Conservation (phyloP, 345 rosid genomes). For the Punica granatum region DNA sequence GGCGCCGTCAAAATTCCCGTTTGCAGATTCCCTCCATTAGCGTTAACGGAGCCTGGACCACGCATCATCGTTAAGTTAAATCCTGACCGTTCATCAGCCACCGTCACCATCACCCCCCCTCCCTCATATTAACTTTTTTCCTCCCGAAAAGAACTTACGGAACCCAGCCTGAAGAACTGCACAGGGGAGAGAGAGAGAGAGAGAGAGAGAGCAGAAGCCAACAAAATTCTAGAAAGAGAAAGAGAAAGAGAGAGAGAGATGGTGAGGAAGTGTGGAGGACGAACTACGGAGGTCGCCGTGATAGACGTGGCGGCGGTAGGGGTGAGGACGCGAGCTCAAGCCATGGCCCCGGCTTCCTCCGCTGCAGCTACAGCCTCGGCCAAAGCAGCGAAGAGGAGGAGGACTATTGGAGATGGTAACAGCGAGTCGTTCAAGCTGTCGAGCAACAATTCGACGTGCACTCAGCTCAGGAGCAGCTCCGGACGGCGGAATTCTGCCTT, state of each 20-base stretch:
- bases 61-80: conserved; percentile 13
- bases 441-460: conserved; percentile 18
- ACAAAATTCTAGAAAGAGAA: background rate
- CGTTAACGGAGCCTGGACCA: conserved; percentile 47
- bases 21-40: conserved; percentile 47
- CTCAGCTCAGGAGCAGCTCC: conserved; percentile 30
- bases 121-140: background rate
- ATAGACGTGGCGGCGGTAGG: conserved; percentile 31
- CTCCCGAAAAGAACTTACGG: background rate
- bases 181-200: background rate
- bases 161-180: background rate
- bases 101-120: conserved; percentile 10
- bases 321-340: conserved; percentile 25
- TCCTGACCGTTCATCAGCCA: conserved; percentile 36
- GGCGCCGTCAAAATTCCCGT: conserved; percentile 86
- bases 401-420: conserved; percentile 6
- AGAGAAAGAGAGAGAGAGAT: conserved; percentile 9
- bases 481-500: background rate
- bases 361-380: background rate
- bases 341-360: conserved; percentile 11
- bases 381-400: conserved; percentile 6
- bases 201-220: background rate
- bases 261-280: conserved; percentile 30
- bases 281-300: conserved; percentile 24
- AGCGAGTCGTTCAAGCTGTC: background rate